These are phyloP conservation scores for Mycogone perniciosa DNA, from an alignment of 2,329 filamentous ascomycete species.

Conservation along the genomic window DNA sequence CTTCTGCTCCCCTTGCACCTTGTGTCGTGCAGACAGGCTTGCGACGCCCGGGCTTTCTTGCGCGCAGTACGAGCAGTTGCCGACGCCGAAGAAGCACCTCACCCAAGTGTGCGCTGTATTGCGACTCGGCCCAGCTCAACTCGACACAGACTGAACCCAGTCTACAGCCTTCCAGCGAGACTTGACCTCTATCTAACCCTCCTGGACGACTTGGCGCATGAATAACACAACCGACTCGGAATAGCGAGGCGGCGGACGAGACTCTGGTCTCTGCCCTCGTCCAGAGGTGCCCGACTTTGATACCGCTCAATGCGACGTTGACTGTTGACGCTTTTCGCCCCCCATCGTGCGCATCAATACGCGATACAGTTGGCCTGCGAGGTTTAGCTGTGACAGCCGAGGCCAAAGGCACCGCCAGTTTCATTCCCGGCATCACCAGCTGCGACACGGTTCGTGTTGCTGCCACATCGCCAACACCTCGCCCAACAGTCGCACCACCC, in stretches of 20 bases:
- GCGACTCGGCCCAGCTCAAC: background rate
- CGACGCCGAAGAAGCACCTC: background rate
- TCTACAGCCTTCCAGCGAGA: background rate
- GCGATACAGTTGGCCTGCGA: slow-evolving; percentile 17
- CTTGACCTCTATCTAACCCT: too few species aligned
- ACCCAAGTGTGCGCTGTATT: background rate
- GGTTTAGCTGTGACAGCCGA: slow-evolving; percentile 12
- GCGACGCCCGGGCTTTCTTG: too few species aligned
- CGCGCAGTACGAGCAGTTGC: background rate
- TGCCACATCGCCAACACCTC: background rate
- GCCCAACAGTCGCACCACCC: background rate
- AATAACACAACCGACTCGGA: background rate
- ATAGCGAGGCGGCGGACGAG: background rate
- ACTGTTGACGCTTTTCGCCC: background rate
- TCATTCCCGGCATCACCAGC: background rate
- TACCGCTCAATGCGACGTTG: slow-evolving; percentile 1
- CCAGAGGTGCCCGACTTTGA: background rate
- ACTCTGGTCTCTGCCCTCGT: background rate
- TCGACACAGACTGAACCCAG: background rate
- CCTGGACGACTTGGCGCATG: background rate
- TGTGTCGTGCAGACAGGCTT: too few species aligned
- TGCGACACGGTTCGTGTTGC: slow-evolving; percentile 1
- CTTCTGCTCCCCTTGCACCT: too few species aligned
- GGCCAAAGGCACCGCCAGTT: background rate
- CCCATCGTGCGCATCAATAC: slow-evolving; percentile 1